Percentiles rank a stretch among this genome's conserved stretches.
phyloP scores from a whole-genome alignment of 805 yeast genomes.

The Sugiyamaella smithiae region DNA sequence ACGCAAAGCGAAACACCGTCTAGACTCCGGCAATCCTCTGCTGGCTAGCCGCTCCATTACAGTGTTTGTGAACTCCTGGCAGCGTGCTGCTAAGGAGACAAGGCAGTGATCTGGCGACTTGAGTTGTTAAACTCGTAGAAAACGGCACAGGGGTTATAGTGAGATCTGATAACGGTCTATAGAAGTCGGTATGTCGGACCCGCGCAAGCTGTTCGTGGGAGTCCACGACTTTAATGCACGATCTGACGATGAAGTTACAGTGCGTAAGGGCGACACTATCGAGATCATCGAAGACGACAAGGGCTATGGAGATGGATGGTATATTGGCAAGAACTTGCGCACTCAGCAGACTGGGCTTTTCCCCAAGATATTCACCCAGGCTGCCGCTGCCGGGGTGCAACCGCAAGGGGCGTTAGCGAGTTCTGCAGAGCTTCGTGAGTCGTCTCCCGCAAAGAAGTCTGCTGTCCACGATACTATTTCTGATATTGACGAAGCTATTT shows the following conservation, averaged over 20 bases:
- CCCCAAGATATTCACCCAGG: slow-evolving; percentile 77
- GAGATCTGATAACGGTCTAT: too few relatives aligned
- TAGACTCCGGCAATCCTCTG: too few relatives aligned
- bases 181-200: slow-evolving; percentile 1
- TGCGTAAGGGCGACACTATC: slow-evolving; percentile 78
- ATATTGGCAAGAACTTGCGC: slow-evolving; percentile 72
- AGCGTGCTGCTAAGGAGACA: too few relatives aligned
- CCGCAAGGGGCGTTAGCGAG: neutral
- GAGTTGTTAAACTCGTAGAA: too few relatives aligned
- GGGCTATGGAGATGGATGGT: slow-evolving; percentile 97
- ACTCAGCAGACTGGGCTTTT: slow-evolving; percentile 81
- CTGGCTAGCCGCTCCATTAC: too few relatives aligned
- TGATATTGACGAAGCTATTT: slow-evolving; percentile 42
- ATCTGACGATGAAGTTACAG: slow-evolving; percentile 81
- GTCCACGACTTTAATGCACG: slow-evolving; percentile 86
- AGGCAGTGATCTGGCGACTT: too few relatives aligned
- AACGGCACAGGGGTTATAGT: too few relatives aligned
- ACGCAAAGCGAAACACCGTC: too few relatives aligned
- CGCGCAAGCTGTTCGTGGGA: slow-evolving; percentile 21
- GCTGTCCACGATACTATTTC: slow-evolving; percentile 30
- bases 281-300: slow-evolving; percentile 90
- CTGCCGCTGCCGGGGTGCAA: neutral
- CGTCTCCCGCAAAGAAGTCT: neutral
- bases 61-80: too few relatives aligned
- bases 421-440: neutral